Base-by-base conservation (phyloP, 768 basidiomycete genomes). In the Mycena rebaudengoi region DNA sequence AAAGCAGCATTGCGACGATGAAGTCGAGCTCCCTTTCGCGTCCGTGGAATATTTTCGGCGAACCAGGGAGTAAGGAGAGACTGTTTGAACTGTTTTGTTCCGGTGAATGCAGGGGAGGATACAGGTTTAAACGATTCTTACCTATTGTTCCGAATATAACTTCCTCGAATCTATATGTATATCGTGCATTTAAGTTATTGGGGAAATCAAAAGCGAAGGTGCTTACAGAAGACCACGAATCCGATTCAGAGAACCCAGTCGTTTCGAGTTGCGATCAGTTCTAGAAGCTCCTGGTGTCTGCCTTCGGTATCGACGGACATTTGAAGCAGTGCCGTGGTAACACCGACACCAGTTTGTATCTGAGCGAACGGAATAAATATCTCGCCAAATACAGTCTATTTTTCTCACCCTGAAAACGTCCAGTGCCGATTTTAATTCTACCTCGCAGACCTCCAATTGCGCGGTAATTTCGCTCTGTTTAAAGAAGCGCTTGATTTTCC, bases 261-360 rank as follows among this genome's bases (percentile, higher is more conserved):
- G n/a, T n/a, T n/a, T n/a, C 30, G 35, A 11, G 51, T 16, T 6
- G 60, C 53, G 8, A 62, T 53, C 3, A 62, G 37, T 28, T 62
- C 60, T 5, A 62, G 39, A 2, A 62, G 60, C 13, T 62, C 60
- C 26, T 62, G 60, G 43, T 62, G 60, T 14, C 43, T 25, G 10
- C 18, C 25, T 39, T 62, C 60, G 4, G 28, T 41, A 23, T 54
- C 44, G 5, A 23, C 16, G 11, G 18, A 20, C 1, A 61, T 11
- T 37, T 53, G 50, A 5, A 21, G 30, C 12, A 61, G 11, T 25
- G 25, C 33, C 13, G 13, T 37, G 7, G 51, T 2, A 10, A 53
- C 20, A 26, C 26, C 50, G 8, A 39, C 25, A 44, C 59, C 50
- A 7, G 18, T 26, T 35, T 44, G n/a, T 35, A 60, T 52, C 59